These are phyloP conservation scores for Kurtzmaniella quercitrusa DNA, from an alignment of 1,139 yeast species.

Conservation along the genomic window DNA sequence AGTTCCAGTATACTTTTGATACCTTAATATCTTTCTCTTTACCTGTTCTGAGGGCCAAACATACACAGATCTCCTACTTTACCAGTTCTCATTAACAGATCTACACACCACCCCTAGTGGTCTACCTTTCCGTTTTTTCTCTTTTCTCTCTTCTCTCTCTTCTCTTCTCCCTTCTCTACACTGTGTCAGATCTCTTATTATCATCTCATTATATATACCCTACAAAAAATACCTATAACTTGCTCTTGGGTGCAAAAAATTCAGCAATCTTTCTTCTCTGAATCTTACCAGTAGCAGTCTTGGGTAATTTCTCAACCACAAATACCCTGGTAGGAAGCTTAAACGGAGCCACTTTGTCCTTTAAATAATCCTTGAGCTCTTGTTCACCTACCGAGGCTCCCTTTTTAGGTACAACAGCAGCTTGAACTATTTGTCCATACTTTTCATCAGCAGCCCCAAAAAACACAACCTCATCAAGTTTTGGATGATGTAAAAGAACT, in stretches of 20 bases:
- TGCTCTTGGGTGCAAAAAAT: constrained; percentile 29
- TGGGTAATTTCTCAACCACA: constrained; percentile 59
- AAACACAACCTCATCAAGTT: constrained; percentile 61
- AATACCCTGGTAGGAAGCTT: constrained; percentile 54
- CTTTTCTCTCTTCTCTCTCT: too few relatives aligned
- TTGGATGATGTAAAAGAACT: constrained; percentile 50
- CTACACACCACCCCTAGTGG: too few relatives aligned
- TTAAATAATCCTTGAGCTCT: constrained; percentile 43
- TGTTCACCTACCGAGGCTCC: constrained; percentile 30
- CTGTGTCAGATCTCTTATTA: too few relatives aligned
- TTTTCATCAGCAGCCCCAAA: constrained; percentile 60
- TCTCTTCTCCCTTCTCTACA: too few relatives aligned
- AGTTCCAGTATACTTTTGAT: too few relatives aligned
- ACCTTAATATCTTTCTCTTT: too few relatives aligned
- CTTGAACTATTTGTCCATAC: constrained; percentile 65
- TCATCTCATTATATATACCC: not conserved
- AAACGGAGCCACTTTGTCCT: constrained; percentile 44
- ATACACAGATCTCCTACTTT: too few relatives aligned
- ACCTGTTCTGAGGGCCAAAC: too few relatives aligned
- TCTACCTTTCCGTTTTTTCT: too few relatives aligned
- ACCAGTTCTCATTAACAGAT: too few relatives aligned
- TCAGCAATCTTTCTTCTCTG: constrained; percentile 58
- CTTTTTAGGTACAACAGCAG: constrained; percentile 53
- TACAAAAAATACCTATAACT: constrained; percentile 16
- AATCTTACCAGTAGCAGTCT: constrained; percentile 69